Evolutionary conservation across 495 filamentous ascomycete genomes (phyloP), one percentile per base, ranked within the genome.

Genomic region (Parmelia sp.): DNA sequence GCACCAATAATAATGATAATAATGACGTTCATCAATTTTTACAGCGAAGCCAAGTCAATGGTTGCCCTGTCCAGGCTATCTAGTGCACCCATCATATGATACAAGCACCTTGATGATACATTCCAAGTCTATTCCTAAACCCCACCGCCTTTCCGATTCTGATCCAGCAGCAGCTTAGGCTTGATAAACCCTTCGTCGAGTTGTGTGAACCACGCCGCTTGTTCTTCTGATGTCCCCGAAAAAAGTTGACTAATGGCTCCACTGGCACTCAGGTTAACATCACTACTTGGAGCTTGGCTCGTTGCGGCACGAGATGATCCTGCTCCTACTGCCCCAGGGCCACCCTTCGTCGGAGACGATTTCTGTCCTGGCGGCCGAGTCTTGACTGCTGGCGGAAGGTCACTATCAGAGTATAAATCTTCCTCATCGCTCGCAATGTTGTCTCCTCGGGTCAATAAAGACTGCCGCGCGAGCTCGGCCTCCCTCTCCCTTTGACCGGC

Each of bases 101-200:
- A 42, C 44, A 0, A 2, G 27, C 37, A 57, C 39, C 19, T 10
- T 29, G 23, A 3, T 19, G 11, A 0, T 5, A 8, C 29, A 42
- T 55, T 25, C 6, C 7, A 33, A 37, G 31, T 31, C 27, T 25
- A 12, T 35, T 23, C 23, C 57, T 60, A 58, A 49, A 64, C 57
- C 60, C 69, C 67, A 39, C 70, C 68, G 21, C 70, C 70, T 42
- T 70, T 71, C 42, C 64, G 56, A 44, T 71, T 71, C 42, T 86
- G 86, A 78, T 97, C 93, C 44, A 98, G 82, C 63, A 98, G 74
- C 61, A 98, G 79, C 68, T 84, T 91, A 14, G 94, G 94, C 79
- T 98, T 98, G 74, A 98, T 95, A 74, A 90, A 97, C 36, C 90
- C 90, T 74, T 98, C 94, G 74, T 98, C 94, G 60, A 98, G 76